phyloP scores from a whole-genome alignment of 2,329 filamentous ascomycete genomes.

The Neopestalotiopsis rosae region DNA sequence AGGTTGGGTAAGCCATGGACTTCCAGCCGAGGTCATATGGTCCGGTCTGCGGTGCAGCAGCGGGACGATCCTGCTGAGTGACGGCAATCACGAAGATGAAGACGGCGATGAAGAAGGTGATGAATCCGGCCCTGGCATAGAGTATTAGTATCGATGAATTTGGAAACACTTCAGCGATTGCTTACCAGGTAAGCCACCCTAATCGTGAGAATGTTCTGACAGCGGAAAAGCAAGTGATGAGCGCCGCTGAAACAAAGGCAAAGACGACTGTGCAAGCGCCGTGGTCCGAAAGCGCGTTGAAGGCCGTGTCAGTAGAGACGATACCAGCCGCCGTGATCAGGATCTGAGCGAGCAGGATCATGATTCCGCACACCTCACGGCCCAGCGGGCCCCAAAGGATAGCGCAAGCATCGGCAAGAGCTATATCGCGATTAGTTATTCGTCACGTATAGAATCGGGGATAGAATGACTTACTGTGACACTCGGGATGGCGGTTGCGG shows the following conservation, averaged over 20 bases:
- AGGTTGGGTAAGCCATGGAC: constrained; percentile 55
- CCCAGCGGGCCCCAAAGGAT: constrained; percentile 30
- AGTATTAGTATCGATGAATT: no score
- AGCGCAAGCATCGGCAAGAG: constrained; percentile 30
- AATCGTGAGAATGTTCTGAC: constrained; percentile 27
- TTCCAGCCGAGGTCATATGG: constrained; percentile 60
- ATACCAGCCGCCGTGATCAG: constrained; percentile 30
- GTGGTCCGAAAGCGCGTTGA: constrained; percentile 34
- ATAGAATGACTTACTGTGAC: constrained; percentile 29
- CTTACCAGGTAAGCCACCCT: constrained; percentile 43
- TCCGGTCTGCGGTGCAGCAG: constrained; percentile 59
- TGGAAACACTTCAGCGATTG: no score
- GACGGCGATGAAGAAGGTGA: constrained; percentile 53
- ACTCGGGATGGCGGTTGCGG: constrained; percentile 31
- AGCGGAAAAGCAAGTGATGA: constrained; percentile 29
- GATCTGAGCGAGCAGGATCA: constrained; percentile 31
- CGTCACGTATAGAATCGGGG: no score
- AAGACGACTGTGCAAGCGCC: constrained; percentile 32
- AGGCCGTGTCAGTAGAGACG: constrained; percentile 26
- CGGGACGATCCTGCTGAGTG: constrained; percentile 56
- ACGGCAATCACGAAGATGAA: constrained; percentile 43
- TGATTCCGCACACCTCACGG: constrained; percentile 30
- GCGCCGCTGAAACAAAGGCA: constrained; percentile 29
- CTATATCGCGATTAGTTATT: constrained; percentile 19
- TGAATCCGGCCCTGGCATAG: constrained; percentile 39